Evolutionary conservation across 805 yeast species (phyloP), one percentile per base, ranked within the genome.

Genomic region (Kuraishia floccosa): DNA sequence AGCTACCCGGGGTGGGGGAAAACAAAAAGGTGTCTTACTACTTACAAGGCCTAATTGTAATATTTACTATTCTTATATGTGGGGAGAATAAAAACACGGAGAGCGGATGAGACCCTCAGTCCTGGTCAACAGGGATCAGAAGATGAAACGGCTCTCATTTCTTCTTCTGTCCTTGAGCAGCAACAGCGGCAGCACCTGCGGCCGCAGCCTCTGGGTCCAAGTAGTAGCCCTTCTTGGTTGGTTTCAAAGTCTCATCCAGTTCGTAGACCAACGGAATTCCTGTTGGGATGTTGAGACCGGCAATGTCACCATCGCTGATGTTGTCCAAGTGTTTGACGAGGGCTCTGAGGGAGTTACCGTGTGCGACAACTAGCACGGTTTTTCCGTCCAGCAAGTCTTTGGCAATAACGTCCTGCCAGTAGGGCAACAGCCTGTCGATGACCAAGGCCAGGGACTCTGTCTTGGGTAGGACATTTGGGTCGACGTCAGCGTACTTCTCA

Each of bases 161-260:
- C 48, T 71, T 70, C 68, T 72, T 74, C 58, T 68, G 68, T 60
- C 97, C 97, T 70, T 87, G 97, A 50, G 84, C 84, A 50, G 96
- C 97, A 49, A 87, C 97, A 38, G 96, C 96, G 55, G 96, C 96
- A 44, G 96, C 97, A 72, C 97, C 97, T 34, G 96, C 96, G 43
- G 87, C 95, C 53, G 97, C 97, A 53, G 96, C 97, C 69, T 85
- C 96, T 52, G 97, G 97, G 68, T 87, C 97, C 65, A 87, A 79
- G 78, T 87, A 87, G 75, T 87, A 85, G 49, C 93, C 76, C 47
- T 85, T 81, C 77, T 86, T 86, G 56, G 78, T 68, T 65, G 96
- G 96, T 65, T 75, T 74, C 65, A 87, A 76, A 52, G 72, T 55
- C 33, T 71, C 80, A 58, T 87, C 96, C 55, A 87, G 76, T 68